Base-by-base conservation (phyloP, 1,139 yeast genomes). In the Scheffersomyces stambukii region DNA sequence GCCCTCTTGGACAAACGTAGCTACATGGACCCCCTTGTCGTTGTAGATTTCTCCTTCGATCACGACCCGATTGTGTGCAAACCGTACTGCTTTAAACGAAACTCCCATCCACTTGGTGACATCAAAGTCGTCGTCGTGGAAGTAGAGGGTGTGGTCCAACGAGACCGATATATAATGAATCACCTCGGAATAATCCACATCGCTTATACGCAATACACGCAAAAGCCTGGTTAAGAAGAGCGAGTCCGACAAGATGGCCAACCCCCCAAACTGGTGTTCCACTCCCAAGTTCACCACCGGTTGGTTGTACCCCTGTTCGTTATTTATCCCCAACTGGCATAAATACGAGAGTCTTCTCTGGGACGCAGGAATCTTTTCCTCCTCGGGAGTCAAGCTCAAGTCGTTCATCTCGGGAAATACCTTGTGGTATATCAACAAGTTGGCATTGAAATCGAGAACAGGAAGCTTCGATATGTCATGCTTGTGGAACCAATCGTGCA, bases 1-100 rank as follows among this genome's bases (percentile, higher is more conserved):
- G 0, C 84, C 89, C 51, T 82, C 89, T 52, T 82, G 93, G 7
- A 77, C 50, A 4, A 80, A 64, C 0, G 81, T 70, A 2, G 86
- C 85, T 3, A 78, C 69, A 35, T 80, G 72, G 10, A 60, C 61
- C 1, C 81, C 79, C 19, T 67, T 62, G 17, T 45, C 44, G 29
- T 68, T 59, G 48, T 61, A 82, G 45, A 81, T 61, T 36, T 80
- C 81, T 8, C 78, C 84, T 40, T 69, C 70, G 41, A 78, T 55
- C 25, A 81, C 50, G 6, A 77, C 76, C 38, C 83, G 64, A 31
- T 72, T 72, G 37, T 69, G 65, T 11, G 69, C 67, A 4, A 78
- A 61, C 36, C 77, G 63, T n/a, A 75, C 54, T 19, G 75, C 69
- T 32, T 60, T 60, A 25, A 75, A 60, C 28, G 72, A 64, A 33